A percentile compares a stretch with the other conserved stretches of the same genome.
Evolutionary conservation across 2,329 filamentous ascomycete species (phyloP).

Genomic region (Aspergillus oerlinghausenensis): DNA sequence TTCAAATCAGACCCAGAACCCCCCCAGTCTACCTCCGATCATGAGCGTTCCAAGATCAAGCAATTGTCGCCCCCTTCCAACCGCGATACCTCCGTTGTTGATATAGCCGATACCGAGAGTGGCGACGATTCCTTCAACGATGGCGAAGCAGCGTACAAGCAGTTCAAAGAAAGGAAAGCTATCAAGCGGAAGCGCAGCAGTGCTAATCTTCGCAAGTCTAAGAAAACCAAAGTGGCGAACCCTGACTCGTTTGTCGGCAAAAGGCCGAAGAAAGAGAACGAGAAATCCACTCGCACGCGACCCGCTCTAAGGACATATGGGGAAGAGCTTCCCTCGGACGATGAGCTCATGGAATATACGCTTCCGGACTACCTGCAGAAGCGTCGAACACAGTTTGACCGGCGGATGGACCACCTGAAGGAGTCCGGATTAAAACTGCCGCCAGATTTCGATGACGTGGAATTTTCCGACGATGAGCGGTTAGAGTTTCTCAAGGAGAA

Average conservation of each 20-base stretch:
- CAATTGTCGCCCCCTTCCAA: constrained; percentile 9
- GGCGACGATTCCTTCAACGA: constrained; percentile 34
- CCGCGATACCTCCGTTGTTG: constrained; percentile 16
- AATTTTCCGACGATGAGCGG: constrained; percentile 68
- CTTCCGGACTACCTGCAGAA: constrained; percentile 69
- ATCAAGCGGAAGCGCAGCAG: constrained; percentile 50
- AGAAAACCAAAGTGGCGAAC: constrained; percentile 40
- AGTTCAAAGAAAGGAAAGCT: constrained; percentile 59
- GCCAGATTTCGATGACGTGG: constrained; percentile 69
- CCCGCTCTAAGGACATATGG: constrained; percentile 39
- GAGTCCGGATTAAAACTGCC: constrained; percentile 70
- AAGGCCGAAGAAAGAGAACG: constrained; percentile 23
- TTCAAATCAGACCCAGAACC: not conserved
- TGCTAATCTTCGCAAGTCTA: constrained; percentile 45
- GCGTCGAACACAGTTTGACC: constrained; percentile 67
- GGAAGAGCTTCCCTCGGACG: constrained; percentile 48
- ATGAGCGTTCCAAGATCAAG: not conserved
- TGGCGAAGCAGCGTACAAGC: constrained; percentile 50
- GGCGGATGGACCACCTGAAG: constrained; percentile 54
- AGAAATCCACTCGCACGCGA: constrained; percentile 15
- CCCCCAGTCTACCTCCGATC: not conserved
- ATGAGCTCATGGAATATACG: constrained; percentile 52
- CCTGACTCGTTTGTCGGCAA: constrained; percentile 36
- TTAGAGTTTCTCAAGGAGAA: constrained; percentile 62
- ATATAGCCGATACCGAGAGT: constrained; percentile 21